Percentiles rank a stretch among this genome's conserved stretches.
Conservation (phyloP, 2,329 filamentous ascomycete species). For the Salinomyces thailandicus region DNA sequence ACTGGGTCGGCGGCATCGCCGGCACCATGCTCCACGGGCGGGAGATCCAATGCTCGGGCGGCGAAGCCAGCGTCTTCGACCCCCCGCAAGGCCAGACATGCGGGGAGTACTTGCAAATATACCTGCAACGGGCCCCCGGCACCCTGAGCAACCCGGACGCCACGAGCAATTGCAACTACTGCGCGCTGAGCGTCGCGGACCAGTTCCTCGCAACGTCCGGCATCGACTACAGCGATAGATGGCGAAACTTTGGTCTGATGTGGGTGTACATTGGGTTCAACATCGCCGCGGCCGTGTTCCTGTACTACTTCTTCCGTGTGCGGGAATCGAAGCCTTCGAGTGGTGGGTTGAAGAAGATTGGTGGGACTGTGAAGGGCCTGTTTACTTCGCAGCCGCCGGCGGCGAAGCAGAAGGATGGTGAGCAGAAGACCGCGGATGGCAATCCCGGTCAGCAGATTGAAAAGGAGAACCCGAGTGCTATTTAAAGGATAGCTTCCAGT, state of each 20-base stretch:
- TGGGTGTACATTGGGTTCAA: conserved; percentile 59
- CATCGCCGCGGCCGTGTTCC: conserved; percentile 44
- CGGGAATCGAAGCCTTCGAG: conserved; percentile 13
- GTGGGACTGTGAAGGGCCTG: neutral
- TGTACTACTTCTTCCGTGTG: conserved; percentile 56
- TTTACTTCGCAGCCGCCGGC: neutral
- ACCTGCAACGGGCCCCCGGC: conserved; percentile 30
- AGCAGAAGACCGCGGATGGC: neutral
- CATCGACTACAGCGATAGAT: conserved; percentile 41
- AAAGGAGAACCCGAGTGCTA: neutral
- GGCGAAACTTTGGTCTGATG: conserved; percentile 61
- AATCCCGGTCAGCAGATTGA: neutral
- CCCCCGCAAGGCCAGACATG: conserved; percentile 34
- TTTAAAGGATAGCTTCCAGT: no score
- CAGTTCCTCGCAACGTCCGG: conserved; percentile 35
- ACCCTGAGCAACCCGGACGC: conserved; percentile 35
- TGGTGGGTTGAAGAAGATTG: neutral
- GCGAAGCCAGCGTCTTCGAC: conserved; percentile 34
- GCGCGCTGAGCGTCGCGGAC: conserved; percentile 36
- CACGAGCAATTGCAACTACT: conserved; percentile 41
- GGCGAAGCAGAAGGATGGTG: neutral
- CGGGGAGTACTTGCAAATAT: conserved; percentile 34
- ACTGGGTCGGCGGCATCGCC: conserved; percentile 40
- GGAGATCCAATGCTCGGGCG: conserved; percentile 37
- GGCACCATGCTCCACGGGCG: conserved; percentile 34